A percentile compares a stretch with the other conserved stretches of the same genome.
These are phyloP conservation scores for Trichoderma asperellum DNA, from an alignment of 2,329 filamentous ascomycete species.

Conservation along the genomic window DNA sequence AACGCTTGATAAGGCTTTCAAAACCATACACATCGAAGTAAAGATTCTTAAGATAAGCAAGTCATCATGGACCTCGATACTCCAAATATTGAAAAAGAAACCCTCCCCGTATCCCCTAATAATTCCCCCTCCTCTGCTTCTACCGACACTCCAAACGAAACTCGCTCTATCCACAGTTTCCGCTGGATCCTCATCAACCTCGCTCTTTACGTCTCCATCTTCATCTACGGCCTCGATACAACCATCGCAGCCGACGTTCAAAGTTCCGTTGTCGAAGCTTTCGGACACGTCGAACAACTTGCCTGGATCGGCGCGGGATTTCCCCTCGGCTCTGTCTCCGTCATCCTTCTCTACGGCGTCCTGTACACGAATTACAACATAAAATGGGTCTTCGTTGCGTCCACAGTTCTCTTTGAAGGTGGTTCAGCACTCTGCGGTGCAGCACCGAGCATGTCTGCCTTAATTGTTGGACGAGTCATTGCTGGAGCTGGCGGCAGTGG, in stretches of 20 bases:
- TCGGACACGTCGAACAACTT: conserved; percentile 44
- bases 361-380: conserved; percentile 48
- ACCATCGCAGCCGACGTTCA: conserved; percentile 57
- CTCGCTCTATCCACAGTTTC: neutral
- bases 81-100: neutral
- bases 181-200: conserved; percentile 10
- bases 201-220: neutral
- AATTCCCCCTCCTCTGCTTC: neutral
- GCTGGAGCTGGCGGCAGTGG: conserved; percentile 48
- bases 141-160: neutral
- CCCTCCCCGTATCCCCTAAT: neutral
- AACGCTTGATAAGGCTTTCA: too few species aligned
- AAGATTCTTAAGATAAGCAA: neutral
- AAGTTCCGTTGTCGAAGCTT: conserved; percentile 45
- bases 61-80: neutral
- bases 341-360: conserved; percentile 43
- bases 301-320: conserved; percentile 48
- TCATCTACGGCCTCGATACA: conserved; percentile 41
- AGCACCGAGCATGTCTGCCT: conserved; percentile 47
- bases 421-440: conserved; percentile 46
- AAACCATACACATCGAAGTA: too few species aligned
- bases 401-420: conserved; percentile 35
- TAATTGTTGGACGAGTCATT: conserved; percentile 51
- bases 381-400: conserved; percentile 45
- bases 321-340: conserved; percentile 46